Evolutionary conservation across 225 moss, liverwort and hornwort species (phyloP), one percentile per base, ranked within the genome.

Genomic region (Thuidium tamariscinum): DNA sequence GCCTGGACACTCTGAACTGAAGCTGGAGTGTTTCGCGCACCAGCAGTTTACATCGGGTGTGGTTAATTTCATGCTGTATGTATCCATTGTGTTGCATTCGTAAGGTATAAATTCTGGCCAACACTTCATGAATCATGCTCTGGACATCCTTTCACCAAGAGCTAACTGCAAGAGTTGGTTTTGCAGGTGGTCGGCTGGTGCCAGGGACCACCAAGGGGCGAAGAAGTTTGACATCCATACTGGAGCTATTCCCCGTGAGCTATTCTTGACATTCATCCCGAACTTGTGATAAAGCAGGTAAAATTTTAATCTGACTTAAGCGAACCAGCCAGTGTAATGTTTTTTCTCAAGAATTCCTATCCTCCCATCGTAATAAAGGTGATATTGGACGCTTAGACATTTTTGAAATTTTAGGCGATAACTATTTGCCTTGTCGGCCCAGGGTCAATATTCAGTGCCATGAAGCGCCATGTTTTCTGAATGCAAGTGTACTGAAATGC

Each of bases 111-210:
- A 26, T 55, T 82, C n/a, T 78, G 56, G 68, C 29, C 71, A 82
- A 41, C 63, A 56, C 55, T 36, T 76, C 48, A 66, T 59, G 34
- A 60, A 64, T 36, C 12, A 13, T 85, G 62, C 79, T 34, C 27
- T 54, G n/a, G 36, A 85, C 61, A 85, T 34, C 16, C 75, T 77
- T 79, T 30, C 72, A 25, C 74, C 13, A 60, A 69, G 89, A 77
- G 36, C 17, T 59, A 84, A 66, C 37, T 44, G 52, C 26, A 67
- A 63, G 76, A 63, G 83, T 74, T 89, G 48, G 79, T 81, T 89
- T 87, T 72, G 79, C 81, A 89, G 91, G 88, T 85, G 89, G 69
- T 79, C 51, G 62, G 77, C 85, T 56, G 81, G 56, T 86, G 75
- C 49, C 70, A 59, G 27, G 49, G 37, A 80, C 59, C 56, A 42